Conservation (phyloP, 2,329 filamentous ascomycete genomes). For the Macrophomina tecta region DNA sequence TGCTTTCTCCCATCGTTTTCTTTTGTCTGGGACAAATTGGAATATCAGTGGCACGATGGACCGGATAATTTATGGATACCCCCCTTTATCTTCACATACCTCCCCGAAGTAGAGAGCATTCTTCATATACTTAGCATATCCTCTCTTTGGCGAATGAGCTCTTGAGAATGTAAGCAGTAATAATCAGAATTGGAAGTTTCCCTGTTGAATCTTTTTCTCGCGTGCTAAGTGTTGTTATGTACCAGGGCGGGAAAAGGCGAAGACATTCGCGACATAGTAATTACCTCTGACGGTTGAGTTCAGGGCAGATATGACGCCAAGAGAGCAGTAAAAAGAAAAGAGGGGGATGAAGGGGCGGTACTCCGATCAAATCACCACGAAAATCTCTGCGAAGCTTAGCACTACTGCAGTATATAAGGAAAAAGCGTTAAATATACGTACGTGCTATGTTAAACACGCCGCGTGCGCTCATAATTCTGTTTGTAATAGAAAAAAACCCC, state of each 20-base stretch:
- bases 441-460: neutral
- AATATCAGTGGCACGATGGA: constrained; percentile 6
- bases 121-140: neutral
- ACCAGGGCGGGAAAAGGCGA: no score
- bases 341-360: no score
- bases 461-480: constrained; percentile 5
- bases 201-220: no score
- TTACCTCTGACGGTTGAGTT: no score
- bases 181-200: neutral
- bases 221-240: no score
- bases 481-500: neutral
- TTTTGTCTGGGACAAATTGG: constrained; percentile 3
- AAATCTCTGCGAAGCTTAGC: constrained; percentile 2
- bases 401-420: neutral
- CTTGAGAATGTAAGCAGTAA: neutral
- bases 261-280: no score
- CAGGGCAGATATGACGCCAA: no score
- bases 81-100: neutral
- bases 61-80: constrained; percentile 16
- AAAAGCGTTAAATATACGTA: neutral
- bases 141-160: no score
- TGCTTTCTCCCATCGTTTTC: neutral
- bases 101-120: no score
- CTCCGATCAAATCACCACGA: neutral
- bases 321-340: no score